Evolutionary conservation across 139 green algal species (phyloP).

Genomic region (Picochlorum sp.): DNA sequence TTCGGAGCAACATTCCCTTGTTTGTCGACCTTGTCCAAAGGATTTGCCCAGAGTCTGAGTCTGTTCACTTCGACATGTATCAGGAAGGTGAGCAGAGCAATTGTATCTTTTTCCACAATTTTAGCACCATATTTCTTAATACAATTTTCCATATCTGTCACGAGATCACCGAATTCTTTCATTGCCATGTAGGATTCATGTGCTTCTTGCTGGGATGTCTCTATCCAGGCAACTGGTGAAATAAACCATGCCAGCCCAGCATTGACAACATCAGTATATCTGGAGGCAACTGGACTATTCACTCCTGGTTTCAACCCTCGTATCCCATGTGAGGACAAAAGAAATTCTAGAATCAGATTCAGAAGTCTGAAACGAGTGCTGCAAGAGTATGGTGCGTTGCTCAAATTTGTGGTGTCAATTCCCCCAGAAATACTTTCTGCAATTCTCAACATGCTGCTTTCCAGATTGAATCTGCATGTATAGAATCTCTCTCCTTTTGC

Average conservation of each 20-base stretch:
- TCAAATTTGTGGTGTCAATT: neutral
- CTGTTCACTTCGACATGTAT: conserved; percentile 41
- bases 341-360: neutral
- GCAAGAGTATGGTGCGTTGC: neutral
- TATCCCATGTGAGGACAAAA: neutral
- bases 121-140: too few relatives aligned
- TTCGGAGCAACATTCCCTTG: neutral
- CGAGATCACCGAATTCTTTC: too few relatives aligned
- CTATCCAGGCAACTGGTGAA: neutral
- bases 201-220: neutral
- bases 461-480: neutral
- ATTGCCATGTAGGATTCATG: too few relatives aligned
- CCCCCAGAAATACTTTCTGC: neutral
- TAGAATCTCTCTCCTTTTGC: neutral
- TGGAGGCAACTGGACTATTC: too few relatives aligned
- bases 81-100: neutral
- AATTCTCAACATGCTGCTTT: neutral
- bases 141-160: too few relatives aligned
- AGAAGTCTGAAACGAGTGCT: conserved; percentile 6
- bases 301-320: too few relatives aligned
- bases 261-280: conserved; percentile 1
- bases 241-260: conserved; percentile 1
- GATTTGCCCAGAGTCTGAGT: conserved; percentile 39
- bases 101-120: too few relatives aligned
- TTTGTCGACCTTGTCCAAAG: conserved; percentile 5